Conservation (phyloP, 441 rosid species). For the Pelargonium cotyledonis region DNA sequence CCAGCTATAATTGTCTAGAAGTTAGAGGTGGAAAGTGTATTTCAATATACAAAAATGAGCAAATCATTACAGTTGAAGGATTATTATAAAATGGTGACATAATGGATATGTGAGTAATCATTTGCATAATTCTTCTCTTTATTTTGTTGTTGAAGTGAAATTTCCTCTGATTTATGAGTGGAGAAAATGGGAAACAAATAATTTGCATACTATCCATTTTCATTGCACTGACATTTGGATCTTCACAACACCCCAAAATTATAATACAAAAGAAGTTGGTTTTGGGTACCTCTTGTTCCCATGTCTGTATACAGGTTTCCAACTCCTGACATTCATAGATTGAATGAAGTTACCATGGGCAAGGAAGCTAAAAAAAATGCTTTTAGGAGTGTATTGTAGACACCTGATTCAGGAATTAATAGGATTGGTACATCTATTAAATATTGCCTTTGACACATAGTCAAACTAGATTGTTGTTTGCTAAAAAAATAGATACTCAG, state of each 20-base stretch:
- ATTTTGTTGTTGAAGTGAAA: neutral
- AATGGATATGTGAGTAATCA: neutral
- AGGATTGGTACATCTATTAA: neutral
- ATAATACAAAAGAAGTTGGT: neutral
- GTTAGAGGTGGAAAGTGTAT: neutral
- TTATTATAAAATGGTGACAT: neutral
- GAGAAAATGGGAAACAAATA: neutral
- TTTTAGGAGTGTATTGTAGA: neutral
- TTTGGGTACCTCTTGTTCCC: neutral
- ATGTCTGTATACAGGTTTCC: neutral
- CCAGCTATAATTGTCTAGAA: neutral
- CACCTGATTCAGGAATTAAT: neutral
- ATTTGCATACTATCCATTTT: neutral
- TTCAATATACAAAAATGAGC: neutral
- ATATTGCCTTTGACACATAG: neutral
- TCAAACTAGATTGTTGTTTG: neutral
- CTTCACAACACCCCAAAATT: neutral
- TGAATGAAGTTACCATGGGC: neutral
- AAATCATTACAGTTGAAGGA: neutral
- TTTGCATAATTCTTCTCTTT: neutral
- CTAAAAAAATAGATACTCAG: neutral
- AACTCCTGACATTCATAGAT: too few relatives aligned
- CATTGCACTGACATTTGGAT: constrained; percentile 1
- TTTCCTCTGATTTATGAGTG: neutral
- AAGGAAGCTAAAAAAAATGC: neutral